Base-by-base conservation (phyloP, 495 filamentous ascomycete species). In the Amorphotheca resinae region DNA sequence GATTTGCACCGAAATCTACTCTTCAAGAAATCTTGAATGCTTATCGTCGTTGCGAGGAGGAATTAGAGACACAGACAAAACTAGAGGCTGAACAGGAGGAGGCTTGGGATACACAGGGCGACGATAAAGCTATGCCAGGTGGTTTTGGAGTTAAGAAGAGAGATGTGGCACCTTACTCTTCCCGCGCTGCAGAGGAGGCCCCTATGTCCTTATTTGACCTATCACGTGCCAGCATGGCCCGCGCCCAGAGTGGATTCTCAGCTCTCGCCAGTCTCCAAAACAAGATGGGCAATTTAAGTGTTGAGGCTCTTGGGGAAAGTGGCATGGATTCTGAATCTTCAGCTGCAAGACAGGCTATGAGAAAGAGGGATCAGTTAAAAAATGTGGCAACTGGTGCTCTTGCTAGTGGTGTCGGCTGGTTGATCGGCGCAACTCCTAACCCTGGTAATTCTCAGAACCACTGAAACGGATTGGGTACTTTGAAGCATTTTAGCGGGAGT, bases 121-220 rank as follows among this genome's bases (percentile, higher is more conserved):
- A 87, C 42, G 44, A 62, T 2, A 60, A 69, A 15, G 64, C 60
- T 7, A 66, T 87, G 47, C 83, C 84, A 0, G 85, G 84, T 21
- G 76, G 68, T 8, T 91, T 87, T 51, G 57, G 55, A 11, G 56
- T 54, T 12, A 30, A 57, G 48, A 38, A 34, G 48, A 9, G 44
- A 45, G 38, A 41, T 37, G 18, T 17, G 37, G 47, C 57, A 40
- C 69, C 45, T 41, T 60, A 4, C n/a, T 53, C 59, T 9, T 53
- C 59, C 20, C 38, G 49, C 9, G 43, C 34, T 28, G 44, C 64
- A 11, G 82, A 86, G 40, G 87, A 93, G 55, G 82, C 85, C 23
- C 91, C 91, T 0, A 88, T 95, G 80, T 87, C 86, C 1, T 65
- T 96, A 18, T 96, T 98, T 54, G 93, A 95, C 48, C 75, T 96